phyloP scores from a whole-genome alignment of 305 asterid genomes.

The Withania somnifera region DNA sequence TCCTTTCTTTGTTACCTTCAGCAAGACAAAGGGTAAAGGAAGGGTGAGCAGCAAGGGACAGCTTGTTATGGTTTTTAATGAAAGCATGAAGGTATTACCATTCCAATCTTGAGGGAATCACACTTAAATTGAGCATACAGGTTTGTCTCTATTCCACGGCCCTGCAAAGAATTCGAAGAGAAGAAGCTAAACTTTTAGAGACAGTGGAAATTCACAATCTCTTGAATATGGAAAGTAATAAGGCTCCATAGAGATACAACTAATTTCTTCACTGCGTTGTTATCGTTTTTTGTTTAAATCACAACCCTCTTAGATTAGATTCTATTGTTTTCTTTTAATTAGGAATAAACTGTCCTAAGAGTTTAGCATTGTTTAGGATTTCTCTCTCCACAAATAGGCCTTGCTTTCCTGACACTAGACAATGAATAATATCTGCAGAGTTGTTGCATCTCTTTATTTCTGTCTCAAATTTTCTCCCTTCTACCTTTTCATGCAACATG shows the following conservation, averaged over 20 bases:
- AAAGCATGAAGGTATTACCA: slow-evolving; percentile 39
- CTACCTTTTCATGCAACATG: not conserved
- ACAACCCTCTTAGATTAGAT: not conserved
- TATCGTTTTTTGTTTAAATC: not conserved
- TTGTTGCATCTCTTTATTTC: not conserved
- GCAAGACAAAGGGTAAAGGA: not conserved
- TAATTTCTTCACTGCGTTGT: not conserved
- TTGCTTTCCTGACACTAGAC: not conserved
- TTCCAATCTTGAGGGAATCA: slow-evolving; percentile 84
- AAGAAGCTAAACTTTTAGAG: not conserved
- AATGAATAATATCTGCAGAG: not conserved
- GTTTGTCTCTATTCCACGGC: slow-evolving; percentile 96
- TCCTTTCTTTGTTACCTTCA: not conserved
- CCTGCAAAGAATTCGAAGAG: slow-evolving; percentile 29
- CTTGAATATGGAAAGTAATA: not conserved
- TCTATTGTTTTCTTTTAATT: not conserved
- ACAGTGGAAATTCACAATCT: not conserved
- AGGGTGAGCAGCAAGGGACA: not conserved
- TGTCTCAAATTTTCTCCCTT: not conserved
- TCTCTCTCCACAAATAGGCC: not conserved
- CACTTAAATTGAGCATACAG: slow-evolving; percentile 84
- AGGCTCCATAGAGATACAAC: not conserved
- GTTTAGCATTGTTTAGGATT: not conserved
- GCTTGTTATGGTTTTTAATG: not conserved
- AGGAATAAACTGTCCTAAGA: not conserved